Conservation (phyloP, 106 monocot genomes). For the Phalaenopsis equestris region DNA sequence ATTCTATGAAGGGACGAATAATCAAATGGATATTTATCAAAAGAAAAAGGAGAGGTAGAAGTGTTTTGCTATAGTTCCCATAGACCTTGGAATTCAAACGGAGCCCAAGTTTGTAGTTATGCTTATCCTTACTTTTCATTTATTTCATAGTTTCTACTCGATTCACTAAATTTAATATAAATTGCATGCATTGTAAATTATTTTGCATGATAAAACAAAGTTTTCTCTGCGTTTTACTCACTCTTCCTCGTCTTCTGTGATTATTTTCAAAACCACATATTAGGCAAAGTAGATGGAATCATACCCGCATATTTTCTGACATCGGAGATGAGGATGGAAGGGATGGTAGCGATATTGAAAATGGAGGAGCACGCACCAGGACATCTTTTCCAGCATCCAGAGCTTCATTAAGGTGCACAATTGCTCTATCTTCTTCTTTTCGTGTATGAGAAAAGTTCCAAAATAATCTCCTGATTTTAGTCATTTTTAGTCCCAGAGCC, state of each 20-base stretch:
- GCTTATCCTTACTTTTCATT: not conserved
- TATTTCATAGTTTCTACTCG: not conserved
- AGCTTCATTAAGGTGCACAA: conserved; percentile 24
- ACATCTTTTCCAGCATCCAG: conserved; percentile 19
- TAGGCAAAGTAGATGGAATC: conserved; percentile 78
- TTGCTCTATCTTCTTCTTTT: not conserved
- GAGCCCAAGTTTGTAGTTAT: not conserved
- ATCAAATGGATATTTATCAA: too few species aligned
- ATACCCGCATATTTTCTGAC: conserved; percentile 71
- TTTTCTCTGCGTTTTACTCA: not conserved
- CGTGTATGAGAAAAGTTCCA: too few species aligned
- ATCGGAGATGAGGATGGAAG: conserved; percentile 40
- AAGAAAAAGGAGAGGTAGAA: too few species aligned
- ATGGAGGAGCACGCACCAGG: conserved; percentile 8
- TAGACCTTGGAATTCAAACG: too few species aligned
- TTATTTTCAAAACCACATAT: not conserved
- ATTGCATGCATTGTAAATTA: not conserved
- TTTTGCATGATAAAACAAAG: not conserved
- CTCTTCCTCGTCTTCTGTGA: not conserved
- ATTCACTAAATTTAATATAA: not conserved
- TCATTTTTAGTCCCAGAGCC: too few species aligned
- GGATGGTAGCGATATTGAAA: conserved; percentile 24
- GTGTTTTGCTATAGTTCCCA: too few species aligned
- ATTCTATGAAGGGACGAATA: too few species aligned
- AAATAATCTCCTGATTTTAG: too few species aligned